Evolutionary conservation across 164 flowering plant genomes (phyloP), one percentile per base, ranked within the genome.

Genomic region (Magnolia sinica): DNA sequence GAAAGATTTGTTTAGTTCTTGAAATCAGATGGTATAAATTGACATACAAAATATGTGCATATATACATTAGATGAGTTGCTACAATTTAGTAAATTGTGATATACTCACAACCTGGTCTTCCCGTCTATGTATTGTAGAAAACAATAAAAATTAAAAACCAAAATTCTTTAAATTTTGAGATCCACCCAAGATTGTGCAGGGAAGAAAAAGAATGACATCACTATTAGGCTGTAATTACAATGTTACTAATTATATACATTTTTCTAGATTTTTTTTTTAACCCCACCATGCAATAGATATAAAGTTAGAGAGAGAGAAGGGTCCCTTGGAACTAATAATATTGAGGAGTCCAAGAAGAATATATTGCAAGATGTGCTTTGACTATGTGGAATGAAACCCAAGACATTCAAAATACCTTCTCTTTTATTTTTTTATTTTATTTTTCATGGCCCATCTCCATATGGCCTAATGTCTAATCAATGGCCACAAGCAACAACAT

Each of bases 291-390:
- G 52, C 22, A 19, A 70, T 1, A 70, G 67, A 64, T 18, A 70
- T 9, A 70, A 13, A 70, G 23, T 55, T 2, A 55, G 13, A 55
- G 13, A 55, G 55, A 19, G 11, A n/a, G n/a, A 69, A 11, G 19
- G 51, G 52, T 10, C 50, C 13, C 50, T 24, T 70, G 72, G 51
- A 70, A 70, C 72, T 70, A 29, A 49, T 70, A 70, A 70, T 70
- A 10, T 70, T 70, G 72, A 70, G 72, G 72, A 70, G 18, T 55
- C 72, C 55, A 70, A 70, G 72, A 70, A 70, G 73, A 70, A 70
- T 70, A 70, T 70, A 37, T 70, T 70, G 73, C 22, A 11, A 70
- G 22, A 45, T 45, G 73, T 70, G 73, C 73, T 37, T 70, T 70
- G 61, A 64, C 67, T 64, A 19, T 19, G 18, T 19, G 67, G 67